Percentiles rank a stretch among this genome's conserved stretches.
phyloP scores from a whole-genome alignment of 148 eudicot genomes.

The Polygonum maritimum region DNA sequence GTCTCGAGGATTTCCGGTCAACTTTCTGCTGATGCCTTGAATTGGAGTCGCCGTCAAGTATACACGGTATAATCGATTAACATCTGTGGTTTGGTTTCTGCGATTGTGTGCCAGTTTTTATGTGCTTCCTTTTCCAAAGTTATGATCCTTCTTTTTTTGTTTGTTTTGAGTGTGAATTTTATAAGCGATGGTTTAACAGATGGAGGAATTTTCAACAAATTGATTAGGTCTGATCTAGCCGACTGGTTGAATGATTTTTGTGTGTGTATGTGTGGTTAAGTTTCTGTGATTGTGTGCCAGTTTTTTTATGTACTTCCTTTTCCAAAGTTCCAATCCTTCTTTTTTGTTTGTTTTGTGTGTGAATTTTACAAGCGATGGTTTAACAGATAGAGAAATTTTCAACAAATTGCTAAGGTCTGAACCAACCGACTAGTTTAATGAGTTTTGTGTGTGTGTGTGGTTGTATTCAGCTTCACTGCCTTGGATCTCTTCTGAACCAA shows the following conservation, averaged over 20 bases:
- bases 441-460: background rate
- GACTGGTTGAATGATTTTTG: background rate
- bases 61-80: constrained; percentile 32
- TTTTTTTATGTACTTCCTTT: background rate
- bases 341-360: too few relatives aligned
- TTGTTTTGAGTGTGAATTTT: background rate
- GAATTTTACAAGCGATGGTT: too few relatives aligned
- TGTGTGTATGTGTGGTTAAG: background rate
- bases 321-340: background rate
- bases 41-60: constrained; percentile 69
- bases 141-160: background rate
- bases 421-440: background rate
- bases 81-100: background rate
- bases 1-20: constrained; percentile 37
- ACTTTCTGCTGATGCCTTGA: constrained; percentile 35
- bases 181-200: background rate
- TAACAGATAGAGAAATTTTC: too few relatives aligned
- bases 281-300: background rate
- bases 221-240: background rate
- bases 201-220: background rate
- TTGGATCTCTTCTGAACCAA: constrained; percentile 71
- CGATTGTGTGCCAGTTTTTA: background rate
- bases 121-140: background rate
- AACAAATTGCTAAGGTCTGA: background rate
- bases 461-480: constrained; percentile 72